Percentiles rank a stretch among this genome's conserved stretches.
Evolutionary conservation across 2,329 filamentous ascomycete genomes (phyloP).

Genomic region (Talaromyces funiculosus): DNA sequence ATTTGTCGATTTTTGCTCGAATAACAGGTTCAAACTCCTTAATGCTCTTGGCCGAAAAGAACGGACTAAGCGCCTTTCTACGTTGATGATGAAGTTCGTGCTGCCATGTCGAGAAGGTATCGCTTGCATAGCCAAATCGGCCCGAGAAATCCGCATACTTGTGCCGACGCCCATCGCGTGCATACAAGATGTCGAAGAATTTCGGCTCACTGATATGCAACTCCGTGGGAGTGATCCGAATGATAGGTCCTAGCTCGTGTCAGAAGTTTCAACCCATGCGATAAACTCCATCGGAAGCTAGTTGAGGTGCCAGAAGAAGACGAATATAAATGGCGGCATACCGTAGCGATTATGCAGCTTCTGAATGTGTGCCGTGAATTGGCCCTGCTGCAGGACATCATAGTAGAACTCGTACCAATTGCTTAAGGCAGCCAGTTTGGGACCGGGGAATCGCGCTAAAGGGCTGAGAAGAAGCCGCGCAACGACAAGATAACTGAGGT

Average conservation of each 20-base stretch:
- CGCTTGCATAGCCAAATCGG: slow-evolving; percentile 25
- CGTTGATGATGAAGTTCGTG: slow-evolving; percentile 28
- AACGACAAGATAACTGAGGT: not conserved
- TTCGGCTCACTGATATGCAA: slow-evolving; percentile 28
- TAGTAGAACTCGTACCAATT: slow-evolving; percentile 26
- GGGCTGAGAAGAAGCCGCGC: slow-evolving; percentile 6
- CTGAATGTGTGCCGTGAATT: slow-evolving; percentile 20
- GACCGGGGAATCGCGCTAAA: slow-evolving; percentile 7
- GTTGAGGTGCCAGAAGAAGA: not conserved
- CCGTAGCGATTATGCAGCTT: slow-evolving; percentile 23
- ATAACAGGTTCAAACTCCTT: slow-evolving; percentile 22
- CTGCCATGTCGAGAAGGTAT: slow-evolving; percentile 29
- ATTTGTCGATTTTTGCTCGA: slow-evolving; percentile 19
- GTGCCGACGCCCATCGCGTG: slow-evolving; percentile 27
- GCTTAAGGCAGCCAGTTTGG: slow-evolving; percentile 16
- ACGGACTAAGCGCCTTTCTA: slow-evolving; percentile 30
- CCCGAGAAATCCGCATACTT: slow-evolving; percentile 27
- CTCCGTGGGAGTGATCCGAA: slow-evolving; percentile 29
- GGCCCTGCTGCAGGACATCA: slow-evolving; percentile 21
- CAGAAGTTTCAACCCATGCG: not conserved
- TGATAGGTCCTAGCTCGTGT: slow-evolving; percentile 24
- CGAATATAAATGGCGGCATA: slow-evolving; percentile 4
- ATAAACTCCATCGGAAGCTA: not conserved
- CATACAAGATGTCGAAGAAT: slow-evolving; percentile 27
- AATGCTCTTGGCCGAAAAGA: slow-evolving; percentile 30